Conservation (phyloP, 495 filamentous ascomycete species). For the Aspergillus mulundensis region DNA sequence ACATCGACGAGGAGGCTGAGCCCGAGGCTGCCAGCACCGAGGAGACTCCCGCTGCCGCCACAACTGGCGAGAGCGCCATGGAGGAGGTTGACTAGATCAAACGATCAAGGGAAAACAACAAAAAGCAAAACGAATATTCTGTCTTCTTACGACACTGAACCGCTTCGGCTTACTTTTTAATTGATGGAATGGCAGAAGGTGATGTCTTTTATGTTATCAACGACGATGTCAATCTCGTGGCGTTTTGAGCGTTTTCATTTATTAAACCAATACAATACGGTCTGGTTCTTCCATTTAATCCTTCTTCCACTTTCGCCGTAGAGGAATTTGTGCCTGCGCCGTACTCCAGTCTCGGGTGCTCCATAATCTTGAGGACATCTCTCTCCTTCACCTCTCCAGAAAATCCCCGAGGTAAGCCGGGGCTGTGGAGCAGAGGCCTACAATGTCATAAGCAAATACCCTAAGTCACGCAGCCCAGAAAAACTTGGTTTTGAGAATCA, state of each 20-base stretch:
- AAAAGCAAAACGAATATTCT: slow-evolving; percentile 12
- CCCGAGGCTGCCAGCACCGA: slow-evolving; percentile 61
- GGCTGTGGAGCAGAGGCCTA: too few relatives aligned
- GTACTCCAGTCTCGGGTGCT: too few relatives aligned
- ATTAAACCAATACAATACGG: slow-evolving; percentile 16
- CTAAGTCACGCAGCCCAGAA: too few relatives aligned
- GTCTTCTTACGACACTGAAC: slow-evolving; percentile 11
- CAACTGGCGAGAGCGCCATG: slow-evolving; percentile 63
- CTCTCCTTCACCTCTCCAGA: too few relatives aligned
- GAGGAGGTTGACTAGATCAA: slow-evolving; percentile 66
- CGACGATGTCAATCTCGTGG: slow-evolving; percentile 24
- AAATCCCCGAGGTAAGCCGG: too few relatives aligned
- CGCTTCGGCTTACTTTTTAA: slow-evolving; percentile 11
- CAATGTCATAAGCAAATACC: too few relatives aligned
- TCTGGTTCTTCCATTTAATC: slow-evolving; percentile 12
- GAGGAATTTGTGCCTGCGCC: too few relatives aligned
- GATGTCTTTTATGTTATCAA: slow-evolving; percentile 14
- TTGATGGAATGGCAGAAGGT: slow-evolving; percentile 14
- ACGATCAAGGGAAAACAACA: neutral
- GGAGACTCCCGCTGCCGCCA: slow-evolving; percentile 57
- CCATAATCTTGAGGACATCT: too few relatives aligned
- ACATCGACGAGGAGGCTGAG: slow-evolving; percentile 89
- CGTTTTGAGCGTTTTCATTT: slow-evolving; percentile 32
- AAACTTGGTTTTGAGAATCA: too few relatives aligned
- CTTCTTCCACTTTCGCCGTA: neutral